Conservation (phyloP, 2,329 filamentous ascomycete species). For the Hypocreales sp. region DNA sequence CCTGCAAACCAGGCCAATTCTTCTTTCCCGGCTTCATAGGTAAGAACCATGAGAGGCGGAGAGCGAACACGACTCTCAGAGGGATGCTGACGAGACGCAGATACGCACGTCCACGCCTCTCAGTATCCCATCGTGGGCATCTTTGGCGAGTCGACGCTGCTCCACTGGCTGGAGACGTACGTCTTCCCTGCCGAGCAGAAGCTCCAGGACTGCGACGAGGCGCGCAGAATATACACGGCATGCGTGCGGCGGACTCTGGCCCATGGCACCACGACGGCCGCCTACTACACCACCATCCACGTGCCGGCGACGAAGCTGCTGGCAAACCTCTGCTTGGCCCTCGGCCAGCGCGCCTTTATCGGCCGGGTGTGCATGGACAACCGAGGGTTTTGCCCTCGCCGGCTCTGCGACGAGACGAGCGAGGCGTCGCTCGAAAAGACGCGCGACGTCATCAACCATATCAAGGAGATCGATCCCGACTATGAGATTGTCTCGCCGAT, state of each 20-base stretch:
- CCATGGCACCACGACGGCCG: conserved; percentile 46
- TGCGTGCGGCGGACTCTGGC: conserved; percentile 42
- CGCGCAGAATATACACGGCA: conserved; percentile 30
- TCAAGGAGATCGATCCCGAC: conserved; percentile 26
- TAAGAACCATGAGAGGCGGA: conserved; percentile 16
- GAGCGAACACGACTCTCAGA: no score
- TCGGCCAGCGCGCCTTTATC: conserved; percentile 43
- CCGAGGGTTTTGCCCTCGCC: no score
- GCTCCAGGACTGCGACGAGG: conserved; percentile 38
- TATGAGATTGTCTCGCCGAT: conserved; percentile 30
- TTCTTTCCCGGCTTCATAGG: conserved; percentile 77
- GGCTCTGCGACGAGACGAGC: conserved; percentile 36
- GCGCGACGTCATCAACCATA: conserved; percentile 28
- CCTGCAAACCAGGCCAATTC: conserved; percentile 40
- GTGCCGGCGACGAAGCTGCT: conserved; percentile 39
- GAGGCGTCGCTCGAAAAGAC: conserved; percentile 36
- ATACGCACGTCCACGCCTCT: conserved; percentile 55
- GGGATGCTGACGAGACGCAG: conserved; percentile 13
- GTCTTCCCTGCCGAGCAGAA: conserved; percentile 50
- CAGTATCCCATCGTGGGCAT: conserved; percentile 35
- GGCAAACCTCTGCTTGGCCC: conserved; percentile 33
- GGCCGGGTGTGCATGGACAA: conserved; percentile 50
- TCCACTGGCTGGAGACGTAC: conserved; percentile 48
- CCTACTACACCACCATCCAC: conserved; percentile 44
- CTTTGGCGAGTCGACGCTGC: conserved; percentile 32